These are phyloP conservation scores for Wickerhamomyces sp. DNA, from an alignment of 1,139 yeast genomes.

Conservation along the genomic window DNA sequence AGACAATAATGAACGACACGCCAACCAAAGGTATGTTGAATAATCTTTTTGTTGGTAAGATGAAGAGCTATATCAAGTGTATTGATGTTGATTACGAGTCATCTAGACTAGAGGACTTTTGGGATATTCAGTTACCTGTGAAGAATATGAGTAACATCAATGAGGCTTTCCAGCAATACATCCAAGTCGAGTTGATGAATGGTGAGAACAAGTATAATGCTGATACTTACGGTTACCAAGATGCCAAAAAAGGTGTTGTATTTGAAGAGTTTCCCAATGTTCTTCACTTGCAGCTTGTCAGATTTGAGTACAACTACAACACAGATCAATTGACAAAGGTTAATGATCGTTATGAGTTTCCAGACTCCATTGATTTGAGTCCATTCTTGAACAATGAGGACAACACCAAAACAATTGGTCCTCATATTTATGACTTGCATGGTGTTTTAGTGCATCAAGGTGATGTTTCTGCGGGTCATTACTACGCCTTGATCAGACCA, in stretches of 20 bases:
- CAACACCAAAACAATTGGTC: slow-evolving; percentile 42
- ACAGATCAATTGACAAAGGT: slow-evolving; percentile 86
- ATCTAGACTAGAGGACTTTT: slow-evolving; percentile 86
- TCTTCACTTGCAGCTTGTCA: slow-evolving; percentile 82
- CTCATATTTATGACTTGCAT: slow-evolving; percentile 78
- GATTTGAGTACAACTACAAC: slow-evolving; percentile 92
- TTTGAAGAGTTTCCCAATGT: slow-evolving; percentile 91
- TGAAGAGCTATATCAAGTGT: slow-evolving; percentile 93
- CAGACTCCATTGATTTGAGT: slow-evolving; percentile 72
- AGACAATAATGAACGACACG: slow-evolving; percentile 88
- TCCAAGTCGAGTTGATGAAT: slow-evolving; percentile 81
- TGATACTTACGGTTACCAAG: slow-evolving; percentile 87
- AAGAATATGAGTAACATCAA: slow-evolving; percentile 70
- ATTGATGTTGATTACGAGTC: slow-evolving; percentile 94
- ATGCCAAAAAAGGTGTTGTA: slow-evolving; percentile 94
- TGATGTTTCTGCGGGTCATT: slow-evolving; percentile 92
- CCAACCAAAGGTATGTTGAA: slow-evolving; percentile 73
- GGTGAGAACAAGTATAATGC: slow-evolving; percentile 98
- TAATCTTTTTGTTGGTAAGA: slow-evolving; percentile 89
- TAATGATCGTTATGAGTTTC: slow-evolving; percentile 89
- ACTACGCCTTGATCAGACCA: slow-evolving; percentile 91
- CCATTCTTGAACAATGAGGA: slow-evolving; percentile 69
- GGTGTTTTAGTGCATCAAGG: slow-evolving; percentile 97
- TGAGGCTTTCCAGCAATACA: slow-evolving; percentile 78
- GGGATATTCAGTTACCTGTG: slow-evolving; percentile 97